Conservation (phyloP, 1,284 basidiomycete genomes). For the Malassezia dermatis region DNA sequence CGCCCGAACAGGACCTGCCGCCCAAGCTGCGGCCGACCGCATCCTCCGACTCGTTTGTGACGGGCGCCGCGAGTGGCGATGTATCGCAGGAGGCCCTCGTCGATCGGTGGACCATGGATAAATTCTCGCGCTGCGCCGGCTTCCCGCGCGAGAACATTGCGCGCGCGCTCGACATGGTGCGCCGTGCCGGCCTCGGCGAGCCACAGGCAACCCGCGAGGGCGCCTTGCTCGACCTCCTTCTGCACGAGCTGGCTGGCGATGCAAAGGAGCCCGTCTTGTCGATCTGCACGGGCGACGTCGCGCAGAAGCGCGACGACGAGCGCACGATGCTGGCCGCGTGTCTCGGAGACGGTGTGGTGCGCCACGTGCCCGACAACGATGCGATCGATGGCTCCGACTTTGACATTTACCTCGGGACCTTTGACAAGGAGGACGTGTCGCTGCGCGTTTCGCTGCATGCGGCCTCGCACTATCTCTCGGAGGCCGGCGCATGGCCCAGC, state of each 20-base stretch:
- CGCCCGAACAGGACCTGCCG: constrained; percentile 69
- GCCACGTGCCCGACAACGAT: constrained; percentile 27
- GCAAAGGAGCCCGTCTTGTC: not conserved
- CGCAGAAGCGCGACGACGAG: constrained; percentile 54
- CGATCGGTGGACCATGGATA: constrained; percentile 70
- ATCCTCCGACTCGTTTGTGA: constrained; percentile 62
- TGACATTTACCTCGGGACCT: constrained; percentile 38
- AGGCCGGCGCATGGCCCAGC: constrained; percentile 53
- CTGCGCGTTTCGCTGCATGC: constrained; percentile 60
- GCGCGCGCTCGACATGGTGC: constrained; percentile 49
- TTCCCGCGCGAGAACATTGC: constrained; percentile 67
- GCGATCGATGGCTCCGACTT: constrained; percentile 42
- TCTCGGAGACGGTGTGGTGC: constrained; percentile 48
- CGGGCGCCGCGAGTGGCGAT: constrained; percentile 51
- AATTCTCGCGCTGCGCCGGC: constrained; percentile 70
- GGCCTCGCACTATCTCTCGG: constrained; percentile 49
- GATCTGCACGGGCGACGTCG: not conserved
- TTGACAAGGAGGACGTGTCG: constrained; percentile 51
- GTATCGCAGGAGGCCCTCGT: constrained; percentile 55
- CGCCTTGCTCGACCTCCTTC: constrained; percentile 27
- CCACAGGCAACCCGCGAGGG: constrained; percentile 19
- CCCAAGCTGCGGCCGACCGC: constrained; percentile 50
- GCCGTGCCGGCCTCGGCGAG: not conserved
- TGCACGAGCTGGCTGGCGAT: constrained; percentile 11
- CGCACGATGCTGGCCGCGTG: constrained; percentile 57